Evolutionary conservation across 2,329 filamentous ascomycete species (phyloP), one percentile per base, ranked within the genome.

Genomic region (Ceratocystis cubensis): DNA sequence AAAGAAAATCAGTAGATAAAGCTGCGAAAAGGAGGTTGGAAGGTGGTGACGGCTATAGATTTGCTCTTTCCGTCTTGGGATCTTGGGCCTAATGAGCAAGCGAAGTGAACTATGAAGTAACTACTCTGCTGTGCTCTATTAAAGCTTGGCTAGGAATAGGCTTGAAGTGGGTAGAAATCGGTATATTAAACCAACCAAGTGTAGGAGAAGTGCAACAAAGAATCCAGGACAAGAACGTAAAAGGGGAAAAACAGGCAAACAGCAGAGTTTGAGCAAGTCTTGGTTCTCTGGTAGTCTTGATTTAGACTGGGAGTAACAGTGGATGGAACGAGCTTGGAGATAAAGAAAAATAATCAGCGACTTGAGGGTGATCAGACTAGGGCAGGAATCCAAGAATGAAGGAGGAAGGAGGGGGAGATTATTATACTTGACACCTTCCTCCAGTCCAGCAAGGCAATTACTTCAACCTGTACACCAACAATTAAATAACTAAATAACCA

Each of bases 1-100:
- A 7, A 45, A 41, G 3, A 56, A 22, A 41, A 37, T 33, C 22
- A 56, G 15, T 15, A 41, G 56, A 33, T 25, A 37, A 25, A 48
- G 30, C 3, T 15, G 45, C 28, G 63, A 65, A 65, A 56, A 65
- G 63, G 50, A 65, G 63, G 45, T 65, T 50, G 61, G 61, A 46
- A 17, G 59, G 33, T 62, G 44, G 33, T 62, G 41, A 63, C n/a
- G 61, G 61, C 41, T 48, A n/a, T 28, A 37, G 56, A 59, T 59
- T 63, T 25, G 61, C 37, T 33, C 44, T 62, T 62, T 62, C 33
- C 37, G 44, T 30, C 41, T 48, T 63, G 61, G 61, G 61, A 41
- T 46, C 37, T 63, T 63, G 5, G 61, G 37, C n/a, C 20, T 46
- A 45, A 63, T 13, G 61, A 25, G 44, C 33, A 63, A 63, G 61